These are phyloP conservation scores for Zygosaccharomyces gambellarensis DNA, from an alignment of 805 yeast genomes.

Conservation along the genomic window DNA sequence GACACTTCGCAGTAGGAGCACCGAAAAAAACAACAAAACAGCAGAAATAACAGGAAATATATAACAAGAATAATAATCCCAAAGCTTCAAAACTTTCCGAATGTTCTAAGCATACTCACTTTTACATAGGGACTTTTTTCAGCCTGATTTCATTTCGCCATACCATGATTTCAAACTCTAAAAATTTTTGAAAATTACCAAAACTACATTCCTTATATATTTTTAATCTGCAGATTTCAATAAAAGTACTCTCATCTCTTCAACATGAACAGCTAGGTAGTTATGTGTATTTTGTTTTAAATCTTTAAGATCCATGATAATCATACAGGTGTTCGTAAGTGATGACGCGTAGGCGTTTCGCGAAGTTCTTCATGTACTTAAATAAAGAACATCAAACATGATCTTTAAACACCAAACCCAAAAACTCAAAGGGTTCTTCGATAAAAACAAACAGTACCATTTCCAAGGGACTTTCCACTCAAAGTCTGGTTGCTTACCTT, in stretches of 20 bases:
- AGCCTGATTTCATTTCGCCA: not conserved
- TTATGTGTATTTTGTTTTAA: not conserved
- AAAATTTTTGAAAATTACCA: not conserved
- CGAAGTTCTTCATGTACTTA: not conserved
- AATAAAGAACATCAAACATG: constrained; percentile 3
- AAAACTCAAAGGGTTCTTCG: not conserved
- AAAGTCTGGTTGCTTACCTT: not conserved
- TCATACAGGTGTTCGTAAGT: not conserved
- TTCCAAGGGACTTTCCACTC: not conserved
- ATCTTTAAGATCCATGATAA: not conserved
- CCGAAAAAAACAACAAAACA: not conserved
- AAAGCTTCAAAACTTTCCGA: too few species aligned
- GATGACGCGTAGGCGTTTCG: constrained; percentile 2
- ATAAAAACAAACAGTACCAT: not conserved
- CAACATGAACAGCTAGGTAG: not conserved
- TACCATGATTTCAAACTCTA: not conserved
- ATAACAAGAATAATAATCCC: not conserved
- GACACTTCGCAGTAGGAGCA: not conserved
- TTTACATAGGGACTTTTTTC: not conserved
- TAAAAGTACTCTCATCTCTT: not conserved
- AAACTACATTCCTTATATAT: not conserved
- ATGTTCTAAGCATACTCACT: too few species aligned
- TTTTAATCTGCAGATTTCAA: not conserved
- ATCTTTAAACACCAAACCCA: constrained; percentile 1
- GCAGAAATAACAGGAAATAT: not conserved